Evolutionary conservation across 768 basidiomycete genomes (phyloP), one percentile per base, ranked within the genome.

Genomic region (Agaricus blazei): DNA sequence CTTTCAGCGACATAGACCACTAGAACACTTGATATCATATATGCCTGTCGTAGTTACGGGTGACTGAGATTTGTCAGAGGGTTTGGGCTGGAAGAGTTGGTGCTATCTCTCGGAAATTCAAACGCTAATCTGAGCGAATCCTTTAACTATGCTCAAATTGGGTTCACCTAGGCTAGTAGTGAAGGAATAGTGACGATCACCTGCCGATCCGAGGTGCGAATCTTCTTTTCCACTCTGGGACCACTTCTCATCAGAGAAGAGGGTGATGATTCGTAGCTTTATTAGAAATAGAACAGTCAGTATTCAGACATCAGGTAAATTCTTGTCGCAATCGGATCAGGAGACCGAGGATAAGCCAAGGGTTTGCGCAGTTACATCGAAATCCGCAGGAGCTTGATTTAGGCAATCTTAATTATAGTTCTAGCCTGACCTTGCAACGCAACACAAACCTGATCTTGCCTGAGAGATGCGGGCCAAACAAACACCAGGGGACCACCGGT

Each of bases 271-370:
- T 27, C 7, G 51, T 31, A 4, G 40, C 40, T 24, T 43, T 52
- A 24, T 29, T 41, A 2, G 28, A 34, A 42, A 19, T 19, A 19
- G 19, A 19, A 19, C 19, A 19, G 19, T 19, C 19, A 19, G 19
- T 19, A 19, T 19, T 19, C 19, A 19, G 19, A 19, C 19, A 19
- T 19, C 19, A 19, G 19, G 19, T 19, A 19, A 19, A 19, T 19
- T 19, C 19, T 19, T 6, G 70, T 65, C 2, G 71, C 70, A 14
- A 71, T 70, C 1, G 73, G 75, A 52, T 74, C 77, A 0, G 75
- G 75, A 0, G 77, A 76, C 9, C 75, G 71, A 38, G 75, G 75
- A 54, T 71, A 76, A 1, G 66, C 60, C 15, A 74, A 58, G 0
- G 73, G 65, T 34, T 66, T 68, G 15, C 61, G 59, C 5, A 74